phyloP scores from a whole-genome alignment of 2,329 filamentous ascomycete species.

The Ustilaginoidea virens region DNA sequence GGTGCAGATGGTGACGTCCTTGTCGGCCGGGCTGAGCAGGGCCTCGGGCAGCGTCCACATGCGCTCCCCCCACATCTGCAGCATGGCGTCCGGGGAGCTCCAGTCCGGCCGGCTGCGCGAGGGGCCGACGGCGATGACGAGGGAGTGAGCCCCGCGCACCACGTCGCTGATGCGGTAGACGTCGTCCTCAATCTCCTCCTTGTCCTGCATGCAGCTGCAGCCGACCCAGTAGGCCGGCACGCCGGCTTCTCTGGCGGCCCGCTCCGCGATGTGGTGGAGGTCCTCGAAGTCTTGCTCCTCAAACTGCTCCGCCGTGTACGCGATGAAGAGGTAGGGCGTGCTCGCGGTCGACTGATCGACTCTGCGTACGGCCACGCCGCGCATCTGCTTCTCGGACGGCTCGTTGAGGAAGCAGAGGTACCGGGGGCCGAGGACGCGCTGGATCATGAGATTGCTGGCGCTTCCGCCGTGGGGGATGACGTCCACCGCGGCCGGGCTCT shows the following conservation, averaged over 20 bases:
- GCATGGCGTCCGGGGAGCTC: too few relatives aligned
- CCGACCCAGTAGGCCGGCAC: conserved; percentile 26
- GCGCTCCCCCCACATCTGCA: conserved; percentile 26
- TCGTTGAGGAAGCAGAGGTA: too few relatives aligned
- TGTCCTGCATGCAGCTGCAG: conserved; percentile 24
- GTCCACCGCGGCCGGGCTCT: too few relatives aligned
- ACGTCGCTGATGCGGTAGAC: conserved; percentile 30
- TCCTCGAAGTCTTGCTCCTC: conserved; percentile 10
- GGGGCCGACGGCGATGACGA: conserved; percentile 24
- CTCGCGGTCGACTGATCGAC: too few relatives aligned
- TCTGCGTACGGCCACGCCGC: too few relatives aligned
- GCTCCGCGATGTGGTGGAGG: conserved; percentile 20
- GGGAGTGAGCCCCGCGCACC: conserved; percentile 23
- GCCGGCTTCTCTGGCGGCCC: conserved; percentile 19
- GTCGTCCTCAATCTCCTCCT: conserved; percentile 11
- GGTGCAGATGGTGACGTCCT: conserved; percentile 4
- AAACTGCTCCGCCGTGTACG: too few relatives aligned
- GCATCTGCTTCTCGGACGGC: too few relatives aligned
- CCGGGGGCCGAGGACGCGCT: too few relatives aligned
- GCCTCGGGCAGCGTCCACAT: conserved; percentile 31
- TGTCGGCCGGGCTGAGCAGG: conserved; percentile 9
- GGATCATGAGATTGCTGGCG: too few relatives aligned
- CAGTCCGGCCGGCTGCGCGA: conserved; percentile 5
- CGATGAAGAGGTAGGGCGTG: too few relatives aligned
- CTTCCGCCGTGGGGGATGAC: too few relatives aligned